A percentile compares a stretch with the other conserved stretches of the same genome.
These are phyloP conservation scores for Claviceps citrina DNA, from an alignment of 2,329 filamentous ascomycete genomes.

Conservation along the genomic window DNA sequence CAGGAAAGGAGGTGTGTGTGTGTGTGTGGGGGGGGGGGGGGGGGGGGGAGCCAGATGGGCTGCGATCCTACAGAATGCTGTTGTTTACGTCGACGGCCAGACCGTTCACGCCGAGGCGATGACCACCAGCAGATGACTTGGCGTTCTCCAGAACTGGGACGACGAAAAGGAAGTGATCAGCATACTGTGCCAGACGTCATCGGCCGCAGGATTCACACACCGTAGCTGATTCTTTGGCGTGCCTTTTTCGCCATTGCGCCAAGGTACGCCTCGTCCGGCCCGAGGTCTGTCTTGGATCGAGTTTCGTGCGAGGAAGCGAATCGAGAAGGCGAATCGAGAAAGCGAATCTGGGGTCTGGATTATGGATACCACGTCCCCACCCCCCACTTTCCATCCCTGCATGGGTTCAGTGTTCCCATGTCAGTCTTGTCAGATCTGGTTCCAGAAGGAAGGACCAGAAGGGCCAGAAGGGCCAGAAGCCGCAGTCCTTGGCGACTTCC, in stretches of 20 bases:
- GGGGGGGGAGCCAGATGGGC: no score
- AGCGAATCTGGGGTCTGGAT: slow-evolving; percentile 1
- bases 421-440: no score
- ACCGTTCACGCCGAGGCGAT: slow-evolving; percentile 88
- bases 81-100: slow-evolving; percentile 72
- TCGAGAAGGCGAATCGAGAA: neutral
- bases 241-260: slow-evolving; percentile 48
- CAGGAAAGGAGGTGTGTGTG: no score
- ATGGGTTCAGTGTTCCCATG: neutral
- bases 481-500: no score
- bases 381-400: neutral
- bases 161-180: neutral
- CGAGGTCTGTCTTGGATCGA: neutral
- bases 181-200: no score
- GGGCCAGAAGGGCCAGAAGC: no score
- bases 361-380: no score
- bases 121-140: slow-evolving; percentile 52
- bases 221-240: slow-evolving; percentile 56
- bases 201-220: slow-evolving; percentile 27
- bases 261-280: neutral
- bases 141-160: slow-evolving; percentile 41
- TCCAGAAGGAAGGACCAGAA: no score
- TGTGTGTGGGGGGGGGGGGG: slow-evolving; percentile 1
- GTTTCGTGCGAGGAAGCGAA: neutral
- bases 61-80: slow-evolving; percentile 60